A percentile compares a stretch with the other conserved stretches of the same genome.
phyloP scores from a whole-genome alignment of 495 filamentous ascomycete species.

The Massariosphaeria phaeospora region DNA sequence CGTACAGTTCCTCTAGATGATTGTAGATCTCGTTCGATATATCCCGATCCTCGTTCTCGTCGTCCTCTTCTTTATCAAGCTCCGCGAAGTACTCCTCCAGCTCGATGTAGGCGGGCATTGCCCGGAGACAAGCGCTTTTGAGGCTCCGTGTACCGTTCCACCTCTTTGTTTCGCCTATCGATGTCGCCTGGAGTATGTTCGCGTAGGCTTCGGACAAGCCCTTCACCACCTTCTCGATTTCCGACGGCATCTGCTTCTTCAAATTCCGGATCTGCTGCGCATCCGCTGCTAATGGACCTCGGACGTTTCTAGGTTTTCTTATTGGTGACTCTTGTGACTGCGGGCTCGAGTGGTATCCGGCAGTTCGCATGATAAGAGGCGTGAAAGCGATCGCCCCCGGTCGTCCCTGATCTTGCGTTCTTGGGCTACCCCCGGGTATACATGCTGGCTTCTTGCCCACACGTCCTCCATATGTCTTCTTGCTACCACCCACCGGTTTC shows the following conservation, averaged over 20 bases:
- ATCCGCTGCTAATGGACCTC: constrained; percentile 5
- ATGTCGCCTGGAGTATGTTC: constrained; percentile 28
- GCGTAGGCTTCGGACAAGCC: constrained; percentile 24
- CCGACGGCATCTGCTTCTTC: constrained; percentile 27
- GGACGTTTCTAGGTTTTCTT: neutral
- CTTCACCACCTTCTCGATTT: constrained; percentile 17
- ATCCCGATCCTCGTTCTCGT: constrained; percentile 25
- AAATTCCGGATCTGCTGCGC: constrained; percentile 20
- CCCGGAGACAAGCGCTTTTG: constrained; percentile 15
- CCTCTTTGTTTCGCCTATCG: constrained; percentile 2
- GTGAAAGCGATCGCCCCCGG: constrained; percentile 29
- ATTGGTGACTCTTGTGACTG: constrained; percentile 22
- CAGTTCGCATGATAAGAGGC: constrained; percentile 21
- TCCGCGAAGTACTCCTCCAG: constrained; percentile 27
- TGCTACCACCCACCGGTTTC: neutral
- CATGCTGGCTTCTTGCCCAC: neutral
- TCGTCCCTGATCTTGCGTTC: neutral
- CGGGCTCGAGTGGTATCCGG: constrained; percentile 14
- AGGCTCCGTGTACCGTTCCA: constrained; percentile 28
- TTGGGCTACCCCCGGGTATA: neutral
- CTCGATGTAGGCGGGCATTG: constrained; percentile 29
- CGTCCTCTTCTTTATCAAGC: constrained; percentile 20
- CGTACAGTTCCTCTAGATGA: constrained; percentile 17
- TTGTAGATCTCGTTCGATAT: constrained; percentile 26
- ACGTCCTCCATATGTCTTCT: constrained; percentile 23